A percentile compares a stretch with the other conserved stretches of the same genome.
These are phyloP conservation scores for Neodidymelliopsis sp. DNA, from an alignment of 2,329 filamentous ascomycete species.

Conservation along the genomic window DNA sequence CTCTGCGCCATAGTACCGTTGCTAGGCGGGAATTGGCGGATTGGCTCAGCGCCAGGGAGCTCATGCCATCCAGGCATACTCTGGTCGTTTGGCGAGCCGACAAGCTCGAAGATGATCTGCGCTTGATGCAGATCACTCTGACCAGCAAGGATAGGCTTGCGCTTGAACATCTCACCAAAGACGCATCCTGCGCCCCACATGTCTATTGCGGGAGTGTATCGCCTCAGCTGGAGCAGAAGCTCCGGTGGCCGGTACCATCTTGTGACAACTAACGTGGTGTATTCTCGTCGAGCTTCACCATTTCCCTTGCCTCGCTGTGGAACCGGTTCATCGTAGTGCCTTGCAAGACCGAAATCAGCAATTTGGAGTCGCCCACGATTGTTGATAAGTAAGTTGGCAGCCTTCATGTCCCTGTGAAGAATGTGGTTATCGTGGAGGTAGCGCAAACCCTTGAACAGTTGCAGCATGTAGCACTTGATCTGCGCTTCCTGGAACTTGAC, in stretches of 20 bases:
- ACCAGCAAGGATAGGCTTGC: conserved; percentile 90
- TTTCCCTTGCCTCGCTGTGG: conserved; percentile 80
- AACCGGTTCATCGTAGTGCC: conserved; percentile 86
- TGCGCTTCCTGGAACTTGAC: conserved; percentile 87
- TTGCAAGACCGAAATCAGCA: conserved; percentile 93
- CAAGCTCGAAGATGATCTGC: conserved; percentile 90
- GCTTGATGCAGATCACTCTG: conserved; percentile 90
- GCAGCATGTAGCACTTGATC: conserved; percentile 97
- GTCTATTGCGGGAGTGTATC: conserved; percentile 97
- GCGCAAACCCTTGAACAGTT: conserved; percentile 85
- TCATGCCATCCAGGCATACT: conserved; percentile 91
- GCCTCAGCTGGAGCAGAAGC: conserved; percentile 83
- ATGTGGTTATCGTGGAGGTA: conserved; percentile 89
- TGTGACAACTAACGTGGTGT: conserved; percentile 96
- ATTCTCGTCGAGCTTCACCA: conserved; percentile 86
- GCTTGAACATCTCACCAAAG: conserved; percentile 96
- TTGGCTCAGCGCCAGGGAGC: conserved; percentile 80
- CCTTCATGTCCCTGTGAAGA: conserved; percentile 97
- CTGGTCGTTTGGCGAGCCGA: conserved; percentile 87
- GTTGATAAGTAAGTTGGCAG: conserved; percentile 94
- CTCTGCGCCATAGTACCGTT: conserved; percentile 72
- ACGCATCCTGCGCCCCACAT: conserved; percentile 99
- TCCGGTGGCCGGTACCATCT: conserved; percentile 97
- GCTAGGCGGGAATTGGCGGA: conserved; percentile 68
- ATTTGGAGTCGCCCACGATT: conserved; percentile 94